Evolutionary conservation across 176 grass and related monocot species (phyloP).

Genomic region (Guadua angustifolia): DNA sequence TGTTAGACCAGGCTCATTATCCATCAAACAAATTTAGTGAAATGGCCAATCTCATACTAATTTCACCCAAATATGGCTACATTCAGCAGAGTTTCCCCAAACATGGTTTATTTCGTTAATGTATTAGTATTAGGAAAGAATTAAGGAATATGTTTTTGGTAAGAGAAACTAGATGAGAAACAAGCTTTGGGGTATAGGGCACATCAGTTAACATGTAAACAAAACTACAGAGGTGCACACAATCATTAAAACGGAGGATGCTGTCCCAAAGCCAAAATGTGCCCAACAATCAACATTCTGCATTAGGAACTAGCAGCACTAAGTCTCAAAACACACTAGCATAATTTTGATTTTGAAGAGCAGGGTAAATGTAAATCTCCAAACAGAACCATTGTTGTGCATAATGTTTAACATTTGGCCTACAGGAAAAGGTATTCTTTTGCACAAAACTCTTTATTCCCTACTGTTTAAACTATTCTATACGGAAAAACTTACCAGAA

Average conservation of each 20-base stretch:
- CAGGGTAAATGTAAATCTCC: constrained; percentile 36
- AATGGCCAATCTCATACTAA: neutral
- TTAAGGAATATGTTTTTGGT: neutral
- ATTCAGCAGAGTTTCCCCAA: neutral
- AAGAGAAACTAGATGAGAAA: neutral
- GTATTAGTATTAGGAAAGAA: neutral
- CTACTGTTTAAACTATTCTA: neutral
- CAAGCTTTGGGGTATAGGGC: neutral
- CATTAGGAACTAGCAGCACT: neutral
- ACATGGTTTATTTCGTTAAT: neutral
- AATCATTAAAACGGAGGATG: neutral
- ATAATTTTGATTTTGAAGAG: constrained; percentile 1
- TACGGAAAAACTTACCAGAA: constrained; percentile 45
- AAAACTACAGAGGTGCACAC: constrained; percentile 5
- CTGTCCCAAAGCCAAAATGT: neutral
- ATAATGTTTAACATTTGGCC: constrained; percentile 4
- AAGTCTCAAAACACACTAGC: neutral
- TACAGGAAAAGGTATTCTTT: neutral
- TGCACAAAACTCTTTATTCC: neutral
- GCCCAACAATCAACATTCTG: neutral
- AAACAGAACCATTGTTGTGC: neutral
- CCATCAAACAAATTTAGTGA: neutral
- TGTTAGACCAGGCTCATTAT: neutral
- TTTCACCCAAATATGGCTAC: neutral
- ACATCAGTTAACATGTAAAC: neutral